These are phyloP conservation scores for Chalaropsis thielavioides DNA, from an alignment of 2,329 filamentous ascomycete species.

Conservation along the genomic window DNA sequence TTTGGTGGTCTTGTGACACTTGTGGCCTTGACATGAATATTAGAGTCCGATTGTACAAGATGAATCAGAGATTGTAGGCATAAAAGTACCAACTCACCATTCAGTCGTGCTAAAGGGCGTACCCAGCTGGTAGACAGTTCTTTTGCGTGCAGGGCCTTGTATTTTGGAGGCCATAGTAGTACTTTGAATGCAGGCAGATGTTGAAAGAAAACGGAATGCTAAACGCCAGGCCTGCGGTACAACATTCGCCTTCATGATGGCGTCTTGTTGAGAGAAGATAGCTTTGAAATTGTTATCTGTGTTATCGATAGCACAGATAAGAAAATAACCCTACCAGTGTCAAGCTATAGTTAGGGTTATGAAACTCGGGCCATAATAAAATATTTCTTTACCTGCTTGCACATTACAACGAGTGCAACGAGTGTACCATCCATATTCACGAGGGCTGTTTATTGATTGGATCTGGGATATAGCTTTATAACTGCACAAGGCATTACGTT, in stretches of 20 bases:
- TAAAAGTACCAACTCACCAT: conserved; percentile 36
- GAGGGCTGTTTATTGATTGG: no score
- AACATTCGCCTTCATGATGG: not conserved
- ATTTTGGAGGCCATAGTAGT: not conserved
- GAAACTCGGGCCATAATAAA: not conserved
- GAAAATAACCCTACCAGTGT: not conserved
- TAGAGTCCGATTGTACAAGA: not conserved
- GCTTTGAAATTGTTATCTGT: not conserved
- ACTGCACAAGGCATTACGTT: no score
- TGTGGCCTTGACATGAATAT: conserved; percentile 39
- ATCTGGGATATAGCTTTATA: no score
- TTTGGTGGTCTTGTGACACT: conserved; percentile 42
- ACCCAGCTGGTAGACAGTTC: conserved; percentile 48
- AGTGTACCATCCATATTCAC: no score
- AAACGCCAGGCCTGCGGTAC: not conserved
- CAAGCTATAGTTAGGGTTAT: not conserved
- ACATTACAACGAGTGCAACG: no score
- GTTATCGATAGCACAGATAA: not conserved
- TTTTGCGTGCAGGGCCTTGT: conserved; percentile 30
- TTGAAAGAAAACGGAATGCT: not conserved
- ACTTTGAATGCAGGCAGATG: no score
- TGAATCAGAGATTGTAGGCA: not conserved
- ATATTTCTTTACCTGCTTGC: no score
- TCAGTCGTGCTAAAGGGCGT: conserved; percentile 46
- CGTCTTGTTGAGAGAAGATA: not conserved